Base-by-base conservation (phyloP, 768 basidiomycete genomes). In the Podaxis carcinomalis region DNA sequence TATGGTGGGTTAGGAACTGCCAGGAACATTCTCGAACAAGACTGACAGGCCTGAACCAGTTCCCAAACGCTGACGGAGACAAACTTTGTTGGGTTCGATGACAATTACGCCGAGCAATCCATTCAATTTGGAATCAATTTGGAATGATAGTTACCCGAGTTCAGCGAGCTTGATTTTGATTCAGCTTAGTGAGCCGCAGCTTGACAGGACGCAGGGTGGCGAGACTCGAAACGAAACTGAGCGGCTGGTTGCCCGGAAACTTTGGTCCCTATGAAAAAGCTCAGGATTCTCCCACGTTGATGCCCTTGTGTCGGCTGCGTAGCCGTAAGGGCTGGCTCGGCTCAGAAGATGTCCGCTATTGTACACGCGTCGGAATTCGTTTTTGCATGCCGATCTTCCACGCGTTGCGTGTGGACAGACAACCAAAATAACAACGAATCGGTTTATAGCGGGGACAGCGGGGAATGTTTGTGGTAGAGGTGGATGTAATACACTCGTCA, bases 391-490 rank as follows among this genome's bases (percentile, higher is more conserved):
- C 32, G 32, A 32, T 9, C 32, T 32, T 32, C 32, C 32, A 32
- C 32, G 42, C 42, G 6, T 37, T 19, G 37, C 52, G 32, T 25
- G 23, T 27, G 32, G 7, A 14, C 27, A 32, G 32, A 6, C 11
- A 42, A 40, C 32, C 23, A 51, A 39, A 51, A 58, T 58, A 58
- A 28, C 47, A 9, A 9, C 37, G 35, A 58, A 59, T 59, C 58
- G 58, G 58, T 59, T 51, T 28, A 16, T 16, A 28, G 58, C 50
- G 27, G 58, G 35, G 21, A 21, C 13, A 27, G 21, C 23, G 25
- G n/a, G 11, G 23, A 27, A 27, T 9, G 44, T 5, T 28, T 44
- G n/a, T 19, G 14, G 9, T 44, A 19, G n/a, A 9, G 16, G 42
- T 44, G 14, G n/a, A 9, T 19, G 42, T 19, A 44, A 44, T 16